phyloP scores from a whole-genome alignment of 2,329 filamentous ascomycete species.

The Colletotrichum sp. region DNA sequence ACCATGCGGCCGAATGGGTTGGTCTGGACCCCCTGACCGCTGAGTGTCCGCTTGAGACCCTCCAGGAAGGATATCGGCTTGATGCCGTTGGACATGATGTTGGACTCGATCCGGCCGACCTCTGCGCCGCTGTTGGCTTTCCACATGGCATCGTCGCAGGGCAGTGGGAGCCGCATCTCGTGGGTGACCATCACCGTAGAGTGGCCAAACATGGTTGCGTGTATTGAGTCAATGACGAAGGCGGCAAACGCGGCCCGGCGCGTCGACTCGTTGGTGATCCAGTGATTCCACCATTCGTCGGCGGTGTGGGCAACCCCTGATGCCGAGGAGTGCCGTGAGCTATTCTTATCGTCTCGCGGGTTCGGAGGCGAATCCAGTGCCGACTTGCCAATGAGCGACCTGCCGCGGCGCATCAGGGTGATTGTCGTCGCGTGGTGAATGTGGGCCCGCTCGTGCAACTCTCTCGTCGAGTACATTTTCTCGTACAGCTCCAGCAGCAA shows the following conservation, averaged over 20 bases:
- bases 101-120: slow-evolving; percentile 82
- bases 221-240: slow-evolving; percentile 93
- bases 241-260: slow-evolving; percentile 89
- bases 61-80: slow-evolving; percentile 90
- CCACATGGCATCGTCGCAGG: slow-evolving; percentile 94
- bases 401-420: slow-evolving; percentile 91
- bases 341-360: slow-evolving; percentile 64
- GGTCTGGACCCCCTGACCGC: slow-evolving; percentile 83
- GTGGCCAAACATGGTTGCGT: slow-evolving; percentile 98
- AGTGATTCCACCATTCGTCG: slow-evolving; percentile 94
- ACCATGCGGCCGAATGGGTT: slow-evolving; percentile 94
- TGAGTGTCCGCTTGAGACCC: slow-evolving; percentile 86
- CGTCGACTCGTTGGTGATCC: slow-evolving; percentile 94
- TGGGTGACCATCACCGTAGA: slow-evolving; percentile 97
- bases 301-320: slow-evolving; percentile 70
- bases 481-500: slow-evolving; percentile 92
- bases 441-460: slow-evolving; percentile 91
- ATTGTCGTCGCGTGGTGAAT: slow-evolving; percentile 97
- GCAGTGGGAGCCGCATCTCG: slow-evolving; percentile 88
- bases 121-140: slow-evolving; percentile 87
- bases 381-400: slow-evolving; percentile 86
- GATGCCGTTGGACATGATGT: slow-evolving; percentile 79
- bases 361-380: slow-evolving; percentile 85
- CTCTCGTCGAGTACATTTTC: slow-evolving; percentile 95
- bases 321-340: slow-evolving; percentile 65